Evolutionary conservation across 139 green algal genomes (phyloP).

Genomic region (Gonium pectorale): DNA sequence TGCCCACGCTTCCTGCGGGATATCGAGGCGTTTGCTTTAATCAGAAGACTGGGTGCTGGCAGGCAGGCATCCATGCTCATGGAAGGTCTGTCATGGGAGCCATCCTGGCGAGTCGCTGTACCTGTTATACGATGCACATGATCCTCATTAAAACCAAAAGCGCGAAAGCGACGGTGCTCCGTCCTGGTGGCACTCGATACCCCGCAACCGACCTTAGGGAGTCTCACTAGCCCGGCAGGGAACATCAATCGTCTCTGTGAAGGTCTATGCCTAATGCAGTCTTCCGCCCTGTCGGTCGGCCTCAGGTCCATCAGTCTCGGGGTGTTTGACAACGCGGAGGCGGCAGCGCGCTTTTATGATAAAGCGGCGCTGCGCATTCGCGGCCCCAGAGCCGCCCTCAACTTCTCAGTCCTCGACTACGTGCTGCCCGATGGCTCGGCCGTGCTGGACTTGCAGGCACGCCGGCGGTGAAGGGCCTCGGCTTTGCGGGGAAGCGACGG

Average conservation of each 20-base stretch:
- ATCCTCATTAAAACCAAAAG: too few species aligned
- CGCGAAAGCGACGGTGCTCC: too few species aligned
- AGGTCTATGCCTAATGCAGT: too few species aligned
- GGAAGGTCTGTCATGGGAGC: too few species aligned
- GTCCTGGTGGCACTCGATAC: too few species aligned
- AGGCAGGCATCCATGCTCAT: constrained; percentile 5
- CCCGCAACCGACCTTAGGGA: too few species aligned
- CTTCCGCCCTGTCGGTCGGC: too few species aligned
- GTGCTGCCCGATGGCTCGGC: background rate
- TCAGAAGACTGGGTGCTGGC: background rate
- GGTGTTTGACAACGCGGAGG: constrained; percentile 68
- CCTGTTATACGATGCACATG: too few species aligned
- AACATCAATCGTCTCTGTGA: too few species aligned
- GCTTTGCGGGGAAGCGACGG: too few species aligned
- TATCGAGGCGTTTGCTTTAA: constrained; percentile 25
- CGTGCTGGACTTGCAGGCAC: constrained; percentile 16
- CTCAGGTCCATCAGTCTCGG: constrained; percentile 60
- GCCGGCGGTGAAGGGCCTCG: background rate
- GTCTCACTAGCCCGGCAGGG: too few species aligned
- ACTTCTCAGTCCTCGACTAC: constrained; percentile 31
- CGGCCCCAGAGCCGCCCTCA: constrained; percentile 44
- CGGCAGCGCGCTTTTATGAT: constrained; percentile 76
- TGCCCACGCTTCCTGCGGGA: background rate
- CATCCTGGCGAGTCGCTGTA: too few species aligned
- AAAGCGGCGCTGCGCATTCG: constrained; percentile 71